A percentile compares a stretch with the other conserved stretches of the same genome.
These are phyloP conservation scores for Pinus taeda DNA, from an alignment of 75 land plant genomes.

Conservation along the genomic window DNA sequence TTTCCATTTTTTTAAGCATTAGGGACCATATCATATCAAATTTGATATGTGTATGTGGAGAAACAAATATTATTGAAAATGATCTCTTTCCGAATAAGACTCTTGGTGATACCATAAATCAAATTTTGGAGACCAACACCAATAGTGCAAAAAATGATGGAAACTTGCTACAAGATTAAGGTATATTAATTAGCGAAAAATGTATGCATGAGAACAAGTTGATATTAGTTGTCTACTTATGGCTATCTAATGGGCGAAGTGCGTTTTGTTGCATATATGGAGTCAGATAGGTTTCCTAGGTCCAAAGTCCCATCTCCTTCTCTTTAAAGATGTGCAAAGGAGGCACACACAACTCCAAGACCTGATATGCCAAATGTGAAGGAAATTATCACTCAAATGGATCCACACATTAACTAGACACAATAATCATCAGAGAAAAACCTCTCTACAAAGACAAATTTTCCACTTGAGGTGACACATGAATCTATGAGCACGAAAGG, in stretches of 20 bases:
- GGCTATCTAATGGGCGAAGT: neutral
- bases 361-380: constrained; percentile 16
- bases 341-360: constrained; percentile 12
- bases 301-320: constrained; percentile 59
- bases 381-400: constrained; percentile 17
- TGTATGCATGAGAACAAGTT: neutral
- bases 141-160: constrained; percentile 89
- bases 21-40: constrained; percentile 75
- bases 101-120: constrained; percentile 65
- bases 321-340: constrained; percentile 34
- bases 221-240: neutral
- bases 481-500: constrained; percentile 56
- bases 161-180: constrained; percentile 62
- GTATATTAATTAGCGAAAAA: constrained; percentile 18
- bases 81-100: constrained; percentile 84
- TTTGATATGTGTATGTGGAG: constrained; percentile 79
- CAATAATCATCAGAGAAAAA: constrained; percentile 31
- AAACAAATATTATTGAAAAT: constrained; percentile 74
- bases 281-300: constrained; percentile 56
- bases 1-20: constrained; percentile 46
- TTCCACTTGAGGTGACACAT: constrained; percentile 57
- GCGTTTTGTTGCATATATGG: constrained; percentile 54
- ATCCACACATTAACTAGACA: constrained; percentile 13
- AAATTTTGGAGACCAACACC: constrained; percentile 65
- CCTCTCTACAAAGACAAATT: constrained; percentile 23